phyloP scores from a whole-genome alignment of 352 stramenopile genomes.

The Globisporangium middletonii region DNA sequence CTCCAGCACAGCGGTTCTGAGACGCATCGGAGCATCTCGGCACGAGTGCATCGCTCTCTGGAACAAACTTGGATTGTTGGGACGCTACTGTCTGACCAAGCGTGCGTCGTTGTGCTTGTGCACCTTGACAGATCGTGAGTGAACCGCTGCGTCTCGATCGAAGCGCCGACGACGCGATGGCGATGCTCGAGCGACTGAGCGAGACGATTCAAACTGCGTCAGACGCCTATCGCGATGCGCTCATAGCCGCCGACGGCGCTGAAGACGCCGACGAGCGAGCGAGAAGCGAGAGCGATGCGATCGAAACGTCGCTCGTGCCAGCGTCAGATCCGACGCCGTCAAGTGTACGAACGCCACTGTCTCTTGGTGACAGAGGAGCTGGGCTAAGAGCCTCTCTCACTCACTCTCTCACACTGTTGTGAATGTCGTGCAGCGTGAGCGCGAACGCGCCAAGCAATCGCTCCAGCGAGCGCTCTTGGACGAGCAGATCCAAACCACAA shows the following conservation, averaged over 20 bases:
- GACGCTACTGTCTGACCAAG: no score
- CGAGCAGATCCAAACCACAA: not conserved
- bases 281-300: no score
- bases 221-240: no score
- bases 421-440: not conserved
- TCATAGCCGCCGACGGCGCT: not conserved
- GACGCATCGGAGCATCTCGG: not conserved
- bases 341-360: not conserved
- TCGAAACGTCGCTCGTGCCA: not conserved
- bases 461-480: slow-evolving; percentile 12
- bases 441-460: not conserved
- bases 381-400: not conserved
- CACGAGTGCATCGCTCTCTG: not conserved
- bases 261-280: no score
- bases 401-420: not conserved
- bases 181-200: slow-evolving; percentile 6
- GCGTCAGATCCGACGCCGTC: not conserved
- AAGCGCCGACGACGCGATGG: not conserved
- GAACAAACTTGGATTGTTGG: not conserved
- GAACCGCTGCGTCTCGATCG: slow-evolving; percentile 2
- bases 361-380: not conserved
- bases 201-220: not conserved
- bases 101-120: no score
- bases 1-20: slow-evolving; percentile 16
- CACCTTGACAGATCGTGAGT: not conserved